Conservation (phyloP, 371 early-diverging fungal species). For the Haplosporangium sp. region DNA sequence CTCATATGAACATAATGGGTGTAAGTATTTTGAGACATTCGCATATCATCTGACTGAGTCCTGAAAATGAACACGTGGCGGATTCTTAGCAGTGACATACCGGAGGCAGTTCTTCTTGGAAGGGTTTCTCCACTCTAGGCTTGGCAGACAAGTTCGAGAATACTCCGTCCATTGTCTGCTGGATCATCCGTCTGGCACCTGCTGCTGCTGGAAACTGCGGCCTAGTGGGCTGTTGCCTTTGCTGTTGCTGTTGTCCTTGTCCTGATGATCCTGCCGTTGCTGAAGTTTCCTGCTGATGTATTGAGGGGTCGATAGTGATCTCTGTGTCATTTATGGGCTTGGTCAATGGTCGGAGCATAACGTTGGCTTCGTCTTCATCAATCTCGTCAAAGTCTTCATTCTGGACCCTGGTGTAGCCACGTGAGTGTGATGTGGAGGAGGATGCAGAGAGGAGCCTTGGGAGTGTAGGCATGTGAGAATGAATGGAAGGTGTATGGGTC, state of each 20-base stretch:
- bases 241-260: not conserved
- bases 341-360: slow-evolving; percentile 8
- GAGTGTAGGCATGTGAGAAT: slow-evolving; percentile 4
- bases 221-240: slow-evolving; percentile 1
- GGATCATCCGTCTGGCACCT: slow-evolving; percentile 28
- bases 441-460: slow-evolving; percentile 10
- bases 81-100: slow-evolving; percentile 11
- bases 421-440: not conserved
- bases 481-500: slow-evolving; percentile 3
- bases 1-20: not conserved
- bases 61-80: not conserved
- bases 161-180: slow-evolving; percentile 64
- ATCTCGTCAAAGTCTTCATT: slow-evolving; percentile 12
- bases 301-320: slow-evolving; percentile 9
- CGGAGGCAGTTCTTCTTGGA: slow-evolving; percentile 32
- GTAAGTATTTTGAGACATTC: not conserved
- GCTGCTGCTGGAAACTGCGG: slow-evolving; percentile 31
- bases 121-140: slow-evolving; percentile 58
- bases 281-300: not conserved
- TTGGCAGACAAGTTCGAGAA: slow-evolving; percentile 72
- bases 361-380: slow-evolving; percentile 12
- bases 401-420: slow-evolving; percentile 12
- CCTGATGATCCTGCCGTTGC: not conserved
- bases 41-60: not conserved
- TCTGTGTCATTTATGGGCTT: slow-evolving; percentile 1